A percentile compares a stretch with the other conserved stretches of the same genome.
Conservation (phyloP, 2,329 filamentous ascomycete species). For the Xylaria digitata region DNA sequence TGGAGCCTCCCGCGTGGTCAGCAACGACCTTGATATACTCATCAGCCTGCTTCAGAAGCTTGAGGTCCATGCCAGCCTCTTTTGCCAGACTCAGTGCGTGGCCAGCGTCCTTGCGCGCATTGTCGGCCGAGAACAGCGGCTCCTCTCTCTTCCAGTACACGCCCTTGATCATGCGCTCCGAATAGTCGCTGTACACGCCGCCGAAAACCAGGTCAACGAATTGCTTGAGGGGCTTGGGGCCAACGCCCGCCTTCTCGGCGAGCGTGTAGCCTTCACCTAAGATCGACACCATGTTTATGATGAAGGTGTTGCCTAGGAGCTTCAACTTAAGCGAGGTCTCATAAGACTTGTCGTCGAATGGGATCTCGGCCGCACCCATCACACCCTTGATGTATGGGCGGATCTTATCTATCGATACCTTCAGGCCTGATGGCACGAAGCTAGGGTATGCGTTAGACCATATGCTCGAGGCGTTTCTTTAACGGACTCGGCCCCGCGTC, state of each 20-base stretch:
- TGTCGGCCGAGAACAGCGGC: slow-evolving; percentile 84
- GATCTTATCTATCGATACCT: slow-evolving; percentile 66
- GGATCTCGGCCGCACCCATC: slow-evolving; percentile 70
- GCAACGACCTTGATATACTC: slow-evolving; percentile 76
- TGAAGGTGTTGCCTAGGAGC: slow-evolving; percentile 86
- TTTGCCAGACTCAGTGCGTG: slow-evolving; percentile 78
- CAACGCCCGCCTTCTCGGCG: slow-evolving; percentile 84
- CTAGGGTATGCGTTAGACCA: slow-evolving; percentile 31
- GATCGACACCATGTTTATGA: slow-evolving; percentile 84
- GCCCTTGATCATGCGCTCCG: slow-evolving; percentile 76
- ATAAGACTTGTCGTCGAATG: slow-evolving; percentile 49
- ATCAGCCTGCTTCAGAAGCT: slow-evolving; percentile 74
- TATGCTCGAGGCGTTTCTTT: neutral
- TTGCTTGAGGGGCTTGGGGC: slow-evolving; percentile 74
- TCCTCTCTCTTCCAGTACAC: slow-evolving; percentile 81
- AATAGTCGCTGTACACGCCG: slow-evolving; percentile 80
- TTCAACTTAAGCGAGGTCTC: slow-evolving; percentile 76
- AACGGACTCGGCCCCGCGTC: neutral
- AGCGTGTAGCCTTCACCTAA: slow-evolving; percentile 81
- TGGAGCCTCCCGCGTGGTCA: slow-evolving; percentile 70
- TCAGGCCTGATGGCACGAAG: slow-evolving; percentile 73
- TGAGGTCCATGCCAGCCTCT: slow-evolving; percentile 69
- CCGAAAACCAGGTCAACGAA: slow-evolving; percentile 81
- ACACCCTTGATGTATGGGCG: slow-evolving; percentile 75
- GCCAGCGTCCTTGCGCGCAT: slow-evolving; percentile 83